Conservation (phyloP, 2,329 filamentous ascomycete species). For the Dryadomyces quercus-mongolicae region DNA sequence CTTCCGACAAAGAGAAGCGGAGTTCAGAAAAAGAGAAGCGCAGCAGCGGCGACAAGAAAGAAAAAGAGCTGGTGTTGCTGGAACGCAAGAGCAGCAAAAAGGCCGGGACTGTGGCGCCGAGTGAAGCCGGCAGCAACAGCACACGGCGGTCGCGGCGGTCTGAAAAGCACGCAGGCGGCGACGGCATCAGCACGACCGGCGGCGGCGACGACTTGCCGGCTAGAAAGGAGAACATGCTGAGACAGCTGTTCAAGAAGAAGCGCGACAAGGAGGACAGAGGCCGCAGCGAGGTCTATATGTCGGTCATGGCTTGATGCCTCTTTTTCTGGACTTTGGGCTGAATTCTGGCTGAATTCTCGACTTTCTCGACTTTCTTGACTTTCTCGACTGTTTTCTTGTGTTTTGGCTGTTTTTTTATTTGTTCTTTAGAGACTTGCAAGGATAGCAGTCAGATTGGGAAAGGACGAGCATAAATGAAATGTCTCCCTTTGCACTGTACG, state of each 20-base stretch:
- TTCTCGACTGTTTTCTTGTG: background rate
- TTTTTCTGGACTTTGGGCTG: background rate
- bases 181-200: conserved; percentile 8
- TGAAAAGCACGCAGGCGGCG: background rate
- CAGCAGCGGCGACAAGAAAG: background rate
- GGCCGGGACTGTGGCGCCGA: conserved; percentile 12
- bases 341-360: background rate
- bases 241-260: conserved; percentile 45
- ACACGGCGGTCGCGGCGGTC: background rate
- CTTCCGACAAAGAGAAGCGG: background rate
- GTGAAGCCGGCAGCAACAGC: conserved; percentile 5
- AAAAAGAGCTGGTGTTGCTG: background rate
- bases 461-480: background rate
- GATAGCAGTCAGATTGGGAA: background rate
- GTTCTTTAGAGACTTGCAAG: background rate
- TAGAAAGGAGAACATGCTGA: conserved; percentile 41
- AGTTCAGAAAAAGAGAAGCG: background rate
- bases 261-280: conserved; percentile 31
- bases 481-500: background rate
- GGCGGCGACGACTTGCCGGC: background rate
- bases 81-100: background rate
- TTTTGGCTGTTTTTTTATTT: background rate
- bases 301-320: background rate
- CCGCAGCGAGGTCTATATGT: background rate
- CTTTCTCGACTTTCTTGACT: no score